Percentiles rank a stretch among this genome's conserved stretches.
Conservation (phyloP, 306 rosid genomes). For the Clitoria ternatea region DNA sequence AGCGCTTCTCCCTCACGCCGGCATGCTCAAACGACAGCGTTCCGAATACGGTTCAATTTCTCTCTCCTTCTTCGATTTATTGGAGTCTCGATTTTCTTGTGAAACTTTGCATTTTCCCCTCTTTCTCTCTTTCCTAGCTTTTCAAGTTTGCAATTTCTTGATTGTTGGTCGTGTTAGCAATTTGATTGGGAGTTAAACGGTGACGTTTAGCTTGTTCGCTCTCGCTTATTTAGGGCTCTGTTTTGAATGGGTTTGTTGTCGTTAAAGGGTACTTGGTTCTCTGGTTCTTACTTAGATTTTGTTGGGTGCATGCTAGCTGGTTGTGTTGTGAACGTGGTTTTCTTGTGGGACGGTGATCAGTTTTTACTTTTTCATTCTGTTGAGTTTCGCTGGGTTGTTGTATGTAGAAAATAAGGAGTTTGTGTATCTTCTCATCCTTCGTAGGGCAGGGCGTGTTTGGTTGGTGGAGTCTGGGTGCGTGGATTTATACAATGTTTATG, state of each 20-base stretch:
- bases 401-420: neutral
- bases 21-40: conserved; percentile 71
- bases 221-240: neutral
- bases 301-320: neutral
- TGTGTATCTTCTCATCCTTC: too few species aligned
- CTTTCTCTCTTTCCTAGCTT: neutral
- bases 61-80: too few species aligned
- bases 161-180: neutral
- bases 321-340: neutral
- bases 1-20: conserved; percentile 44
- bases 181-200: neutral
- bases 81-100: too few species aligned
- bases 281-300: neutral
- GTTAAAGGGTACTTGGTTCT: neutral
- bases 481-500: neutral
- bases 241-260: neutral
- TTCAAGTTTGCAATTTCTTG: neutral
- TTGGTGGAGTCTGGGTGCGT: too few species aligned
- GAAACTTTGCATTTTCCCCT: too few species aligned
- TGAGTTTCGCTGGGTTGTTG: neutral
- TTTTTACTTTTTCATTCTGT: neutral
- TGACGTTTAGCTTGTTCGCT: neutral
- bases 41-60: conserved; percentile 55
- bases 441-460: too few species aligned
- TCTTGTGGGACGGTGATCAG: too few species aligned